Conservation (phyloP, 208 protist genomes). For the Wallacemonas sp. region DNA sequence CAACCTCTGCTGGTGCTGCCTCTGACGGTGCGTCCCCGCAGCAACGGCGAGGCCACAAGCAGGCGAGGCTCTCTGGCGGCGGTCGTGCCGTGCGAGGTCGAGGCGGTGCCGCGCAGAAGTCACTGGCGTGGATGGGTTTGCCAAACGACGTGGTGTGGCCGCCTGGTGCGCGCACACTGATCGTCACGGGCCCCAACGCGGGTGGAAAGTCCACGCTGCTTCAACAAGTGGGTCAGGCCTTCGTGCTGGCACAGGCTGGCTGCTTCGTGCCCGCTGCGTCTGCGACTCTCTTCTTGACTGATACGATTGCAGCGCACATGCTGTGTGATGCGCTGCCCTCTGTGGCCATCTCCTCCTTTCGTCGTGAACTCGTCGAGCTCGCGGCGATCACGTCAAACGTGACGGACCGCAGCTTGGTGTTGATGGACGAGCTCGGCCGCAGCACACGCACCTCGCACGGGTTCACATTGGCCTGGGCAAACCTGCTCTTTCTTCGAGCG, state of each 20-base stretch:
- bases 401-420: constrained; percentile 92
- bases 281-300: constrained; percentile 57
- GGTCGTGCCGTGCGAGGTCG: constrained; percentile 17
- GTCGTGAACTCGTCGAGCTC: constrained; percentile 65
- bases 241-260: constrained; percentile 92
- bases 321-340: constrained; percentile 73
- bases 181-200: constrained; percentile 93
- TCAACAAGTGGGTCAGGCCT: constrained; percentile 83
- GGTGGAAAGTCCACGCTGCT: constrained; percentile 95
- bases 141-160: constrained; percentile 10
- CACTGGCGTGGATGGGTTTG: background rate
- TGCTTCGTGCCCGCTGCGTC: constrained; percentile 85
- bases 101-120: constrained; percentile 9
- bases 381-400: constrained; percentile 82
- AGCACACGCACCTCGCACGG: constrained; percentile 95
- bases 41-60: too few relatives aligned
- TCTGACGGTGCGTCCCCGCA: too few relatives aligned
- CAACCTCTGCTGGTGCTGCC: too few relatives aligned
- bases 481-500: constrained; percentile 69
- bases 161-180: constrained; percentile 41
- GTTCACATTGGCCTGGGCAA: constrained; percentile 94
- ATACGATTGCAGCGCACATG: constrained; percentile 81
- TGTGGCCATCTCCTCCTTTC: constrained; percentile 63
- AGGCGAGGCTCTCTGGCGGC: background rate
- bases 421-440: constrained; percentile 98